phyloP scores from a whole-genome alignment of 768 basidiomycete species.

The Candolleomyces eurysporus region DNA sequence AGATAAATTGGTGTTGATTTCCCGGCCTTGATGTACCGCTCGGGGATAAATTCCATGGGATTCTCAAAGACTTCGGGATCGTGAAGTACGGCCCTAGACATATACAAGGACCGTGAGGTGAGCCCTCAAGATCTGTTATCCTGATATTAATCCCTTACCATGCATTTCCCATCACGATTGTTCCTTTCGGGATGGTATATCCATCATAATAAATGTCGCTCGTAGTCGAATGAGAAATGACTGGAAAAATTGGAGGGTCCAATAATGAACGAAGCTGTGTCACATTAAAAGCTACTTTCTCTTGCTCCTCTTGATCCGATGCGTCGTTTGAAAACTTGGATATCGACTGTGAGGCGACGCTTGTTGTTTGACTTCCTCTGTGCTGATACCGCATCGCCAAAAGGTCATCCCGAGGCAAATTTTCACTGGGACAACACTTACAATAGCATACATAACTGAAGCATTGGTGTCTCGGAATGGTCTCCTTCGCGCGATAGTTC shows the following conservation, averaged over 20 bases:
- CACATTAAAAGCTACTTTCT: too few species aligned
- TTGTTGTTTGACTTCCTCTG: too few species aligned
- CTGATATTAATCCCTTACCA: neutral
- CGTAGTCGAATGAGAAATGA: conserved; percentile 11
- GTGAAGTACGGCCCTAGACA: conserved; percentile 10
- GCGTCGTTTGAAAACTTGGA: too few species aligned
- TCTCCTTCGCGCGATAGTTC: too few species aligned
- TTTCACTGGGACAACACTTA: too few species aligned
- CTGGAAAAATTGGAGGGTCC: neutral
- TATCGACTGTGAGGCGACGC: too few species aligned
- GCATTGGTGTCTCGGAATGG: too few species aligned
- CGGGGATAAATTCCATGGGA: conserved; percentile 8
- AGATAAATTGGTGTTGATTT: conserved; percentile 13
- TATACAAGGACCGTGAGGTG: neutral
- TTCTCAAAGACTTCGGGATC: conserved; percentile 6
- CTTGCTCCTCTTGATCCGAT: too few species aligned
- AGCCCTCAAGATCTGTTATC: neutral
- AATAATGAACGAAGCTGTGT: neutral
- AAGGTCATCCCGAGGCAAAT: too few species aligned
- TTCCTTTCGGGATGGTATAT: conserved; percentile 15
- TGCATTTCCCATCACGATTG: neutral
- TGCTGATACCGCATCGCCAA: too few species aligned
- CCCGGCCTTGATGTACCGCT: conserved; percentile 3
- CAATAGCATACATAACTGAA: too few species aligned
- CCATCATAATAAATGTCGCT: conserved; percentile 15